Conservation (phyloP, 495 filamentous ascomycete species). For the Podospora sp. region DNA sequence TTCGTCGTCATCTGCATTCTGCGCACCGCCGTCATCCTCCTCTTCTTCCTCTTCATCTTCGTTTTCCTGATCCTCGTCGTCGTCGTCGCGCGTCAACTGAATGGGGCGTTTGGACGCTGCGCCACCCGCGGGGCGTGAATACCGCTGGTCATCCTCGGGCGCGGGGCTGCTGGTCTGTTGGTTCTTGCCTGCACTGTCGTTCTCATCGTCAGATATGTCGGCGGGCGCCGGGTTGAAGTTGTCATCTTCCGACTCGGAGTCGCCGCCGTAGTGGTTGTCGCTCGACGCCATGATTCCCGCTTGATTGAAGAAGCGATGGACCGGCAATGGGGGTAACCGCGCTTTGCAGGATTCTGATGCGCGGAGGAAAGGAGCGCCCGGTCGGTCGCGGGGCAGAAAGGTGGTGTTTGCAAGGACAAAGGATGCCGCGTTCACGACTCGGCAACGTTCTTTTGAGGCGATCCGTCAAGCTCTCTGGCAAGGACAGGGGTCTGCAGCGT, state of each 20-base stretch:
- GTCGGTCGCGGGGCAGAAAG: conserved; percentile 4
- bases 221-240: conserved; percentile 76
- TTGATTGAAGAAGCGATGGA: not conserved
- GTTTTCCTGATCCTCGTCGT: conserved; percentile 53
- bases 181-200: conserved; percentile 12
- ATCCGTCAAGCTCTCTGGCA: conserved; percentile 8
- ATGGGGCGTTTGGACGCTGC: conserved; percentile 24
- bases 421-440: conserved; percentile 12
- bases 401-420: conserved; percentile 17
- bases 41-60: conserved; percentile 45
- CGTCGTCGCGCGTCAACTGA: conserved; percentile 31
- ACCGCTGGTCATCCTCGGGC: conserved; percentile 38
- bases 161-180: conserved; percentile 31
- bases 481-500: conserved; percentile 3
- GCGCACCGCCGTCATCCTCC: conserved; percentile 56
- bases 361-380: not conserved
- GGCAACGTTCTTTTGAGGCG: conserved; percentile 21
- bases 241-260: conserved; percentile 73
- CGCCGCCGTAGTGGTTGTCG: conserved; percentile 39
- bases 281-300: conserved; percentile 33
- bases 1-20: conserved; percentile 59
- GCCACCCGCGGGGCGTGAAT: conserved; percentile 35
- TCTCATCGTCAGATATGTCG: conserved; percentile 69
- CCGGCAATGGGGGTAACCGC: not conserved
- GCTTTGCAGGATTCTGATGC: not conserved